Evolutionary conservation across 1,139 yeast species (phyloP).

Genomic region (Debaryomycetaceae sp.): DNA sequence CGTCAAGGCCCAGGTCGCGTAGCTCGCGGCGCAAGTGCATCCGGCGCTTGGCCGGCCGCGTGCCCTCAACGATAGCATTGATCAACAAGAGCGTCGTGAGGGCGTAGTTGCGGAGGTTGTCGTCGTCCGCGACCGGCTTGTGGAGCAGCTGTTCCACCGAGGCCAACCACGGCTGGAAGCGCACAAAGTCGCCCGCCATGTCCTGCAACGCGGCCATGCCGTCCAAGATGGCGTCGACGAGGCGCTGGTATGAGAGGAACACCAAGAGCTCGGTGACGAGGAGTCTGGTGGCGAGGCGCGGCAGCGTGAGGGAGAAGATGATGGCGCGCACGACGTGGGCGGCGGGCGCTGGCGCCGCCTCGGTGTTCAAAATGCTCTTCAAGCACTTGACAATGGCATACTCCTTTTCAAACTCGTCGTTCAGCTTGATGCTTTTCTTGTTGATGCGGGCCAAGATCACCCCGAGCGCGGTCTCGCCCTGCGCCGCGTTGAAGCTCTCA

Average conservation of each 20-base stretch:
- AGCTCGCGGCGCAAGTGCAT: conserved; percentile 35
- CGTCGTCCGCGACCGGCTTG: conserved; percentile 20
- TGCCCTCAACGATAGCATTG: conserved; percentile 38
- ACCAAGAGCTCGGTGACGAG: conserved; percentile 42
- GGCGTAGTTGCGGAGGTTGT: conserved; percentile 35
- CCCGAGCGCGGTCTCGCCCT: conserved; percentile 44
- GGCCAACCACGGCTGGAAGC: conserved; percentile 41
- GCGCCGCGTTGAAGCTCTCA: conserved; percentile 29
- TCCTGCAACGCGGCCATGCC: conserved; percentile 34
- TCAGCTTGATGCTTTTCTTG: conserved; percentile 41
- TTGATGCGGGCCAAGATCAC: conserved; percentile 37
- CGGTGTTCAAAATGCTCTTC: conserved; percentile 27
- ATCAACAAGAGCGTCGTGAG: conserved; percentile 43
- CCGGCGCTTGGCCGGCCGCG: conserved; percentile 27
- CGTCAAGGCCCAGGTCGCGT: conserved; percentile 34
- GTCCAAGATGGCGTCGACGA: conserved; percentile 27
- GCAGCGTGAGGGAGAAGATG: conserved; percentile 36
- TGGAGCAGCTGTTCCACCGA: conserved; percentile 22
- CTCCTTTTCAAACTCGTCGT: conserved; percentile 43
- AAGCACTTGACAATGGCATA: conserved; percentile 36
- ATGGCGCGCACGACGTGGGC: conserved; percentile 32
- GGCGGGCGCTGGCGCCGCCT: conserved; percentile 11
- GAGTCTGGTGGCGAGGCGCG: conserved; percentile 37
- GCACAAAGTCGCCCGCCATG: conserved; percentile 28
- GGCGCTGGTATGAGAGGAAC: conserved; percentile 27